Evolutionary conservation across 441 rosid genomes (phyloP).

Genomic region (Populus hybrid): DNA sequence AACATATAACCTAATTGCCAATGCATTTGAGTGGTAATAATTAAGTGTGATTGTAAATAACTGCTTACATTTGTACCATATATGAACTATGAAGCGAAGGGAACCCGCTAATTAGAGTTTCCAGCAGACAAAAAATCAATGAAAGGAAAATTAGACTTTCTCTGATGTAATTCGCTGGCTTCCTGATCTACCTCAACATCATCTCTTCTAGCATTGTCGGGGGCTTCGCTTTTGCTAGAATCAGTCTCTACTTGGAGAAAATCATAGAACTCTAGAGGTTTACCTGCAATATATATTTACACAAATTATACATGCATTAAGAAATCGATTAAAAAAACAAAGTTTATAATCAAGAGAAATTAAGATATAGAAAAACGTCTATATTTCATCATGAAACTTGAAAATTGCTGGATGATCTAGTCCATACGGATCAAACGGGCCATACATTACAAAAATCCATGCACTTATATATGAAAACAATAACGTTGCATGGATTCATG

Average conservation of each 20-base stretch:
- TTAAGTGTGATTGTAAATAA: background rate
- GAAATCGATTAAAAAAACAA: background rate
- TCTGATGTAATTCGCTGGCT: constrained; percentile 20
- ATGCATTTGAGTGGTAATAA: background rate
- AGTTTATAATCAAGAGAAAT: background rate
- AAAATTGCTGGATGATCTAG: too few species aligned
- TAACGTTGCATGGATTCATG: background rate
- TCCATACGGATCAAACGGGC: too few species aligned
- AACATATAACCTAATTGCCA: background rate
- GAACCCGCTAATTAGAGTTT: constrained; percentile 14
- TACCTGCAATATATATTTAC: constrained; percentile 26
- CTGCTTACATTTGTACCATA: background rate
- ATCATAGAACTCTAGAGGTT: constrained; percentile 52
- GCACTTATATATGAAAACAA: background rate
- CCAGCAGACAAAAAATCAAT: constrained; percentile 61
- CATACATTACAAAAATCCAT: too few species aligned
- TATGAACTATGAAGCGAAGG: background rate
- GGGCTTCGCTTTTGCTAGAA: constrained; percentile 51
- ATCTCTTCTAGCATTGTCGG: constrained; percentile 40
- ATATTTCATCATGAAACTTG: background rate
- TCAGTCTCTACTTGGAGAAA: constrained; percentile 62
- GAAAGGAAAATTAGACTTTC: constrained; percentile 32
- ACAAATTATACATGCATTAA: background rate
- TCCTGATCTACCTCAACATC: constrained; percentile 54
- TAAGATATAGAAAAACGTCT: background rate